Conservation (phyloP, 1,139 yeast genomes). For the Hansenula anomala region DNA sequence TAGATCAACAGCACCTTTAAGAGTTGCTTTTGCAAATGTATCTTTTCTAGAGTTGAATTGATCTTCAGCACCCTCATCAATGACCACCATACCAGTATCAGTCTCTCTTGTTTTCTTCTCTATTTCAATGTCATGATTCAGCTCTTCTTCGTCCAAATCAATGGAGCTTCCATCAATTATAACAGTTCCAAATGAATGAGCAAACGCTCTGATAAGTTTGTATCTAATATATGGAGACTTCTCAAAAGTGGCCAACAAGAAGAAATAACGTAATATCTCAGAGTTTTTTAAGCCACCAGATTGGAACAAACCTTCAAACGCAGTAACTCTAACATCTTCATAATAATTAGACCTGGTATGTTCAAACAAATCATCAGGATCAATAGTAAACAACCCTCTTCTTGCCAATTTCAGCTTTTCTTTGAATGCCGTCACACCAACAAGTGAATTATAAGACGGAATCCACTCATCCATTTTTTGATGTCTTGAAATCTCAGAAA, state of each 20-base stretch:
- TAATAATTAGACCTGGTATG: conserved; percentile 45
- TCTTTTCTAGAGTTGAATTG: conserved; percentile 49
- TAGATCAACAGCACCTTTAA: conserved; percentile 50
- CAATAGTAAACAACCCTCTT: conserved; percentile 47
- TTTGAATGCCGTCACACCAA: conserved; percentile 53
- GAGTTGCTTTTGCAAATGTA: conserved; percentile 32
- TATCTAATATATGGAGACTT: conserved; percentile 47
- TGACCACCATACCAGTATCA: conserved; percentile 37
- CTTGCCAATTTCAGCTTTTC: conserved; percentile 59
- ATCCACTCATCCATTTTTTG: conserved; percentile 84
- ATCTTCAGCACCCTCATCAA: conserved; percentile 40
- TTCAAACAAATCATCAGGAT: conserved; percentile 43
- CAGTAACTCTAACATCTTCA: conserved; percentile 57
- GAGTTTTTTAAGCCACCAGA: conserved; percentile 75
- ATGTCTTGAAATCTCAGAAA: conserved; percentile 64
- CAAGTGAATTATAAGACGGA: conserved; percentile 62
- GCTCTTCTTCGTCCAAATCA: conserved; percentile 54
- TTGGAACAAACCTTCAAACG: conserved; percentile 63
- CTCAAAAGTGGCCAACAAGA: conserved; percentile 54
- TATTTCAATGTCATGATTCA: conserved; percentile 31
- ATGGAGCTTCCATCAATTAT: conserved; percentile 61
- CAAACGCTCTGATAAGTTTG: conserved; percentile 43
- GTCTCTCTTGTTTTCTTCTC: conserved; percentile 7
- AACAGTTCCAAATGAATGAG: conserved; percentile 56
- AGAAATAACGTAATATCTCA: conserved; percentile 55